Evolutionary conservation across 169 alveolate species (phyloP), one percentile per base, ranked within the genome.

Genomic region (Cryptosporidium ubiquitum): DNA sequence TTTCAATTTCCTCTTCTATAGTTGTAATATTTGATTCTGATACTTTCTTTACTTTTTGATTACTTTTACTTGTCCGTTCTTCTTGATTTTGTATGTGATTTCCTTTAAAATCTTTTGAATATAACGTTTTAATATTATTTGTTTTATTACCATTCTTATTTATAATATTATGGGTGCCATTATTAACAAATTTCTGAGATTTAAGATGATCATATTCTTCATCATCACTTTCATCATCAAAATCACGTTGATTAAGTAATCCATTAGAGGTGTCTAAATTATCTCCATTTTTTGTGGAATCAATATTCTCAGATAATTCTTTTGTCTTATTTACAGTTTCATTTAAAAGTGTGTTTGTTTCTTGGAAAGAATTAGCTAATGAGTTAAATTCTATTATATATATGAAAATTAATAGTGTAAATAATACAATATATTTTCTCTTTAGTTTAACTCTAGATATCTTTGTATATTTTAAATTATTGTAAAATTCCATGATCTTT

Each of bases 141-240:
- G 1, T 20, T 2, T 9, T 55, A 12, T n/a, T 51, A 20, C 29
- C 14, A 26, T 55, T n/a, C 18, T 3, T 55, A 26, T 3, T 0
- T 7, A 9, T 23, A 26, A 9, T 20, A 9, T 7, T 55, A 26
- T 26, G 2, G 12, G 20, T 26, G 2, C 2, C 33, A 18, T 52
- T 26, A 7, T 14, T 10, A 20, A 35, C 16, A 10, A 16, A n/a
- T 20, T 7, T 26, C 3, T 55, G 66, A n/a, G 29, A 55, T 55
- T n/a, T 4, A 14, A 33, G 44, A 18, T 10, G 9, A 33, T 29
- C 5, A 31, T 9, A 31, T 10, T 37, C 71, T 31, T 55, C 70
- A 0, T 70, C 84, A 26, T 73, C 85, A 29, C 85, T 73, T 26
- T 73, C 85, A 57, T 73, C 85, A 57, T 73, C 85, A 73, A 73